Evolutionary conservation across 768 basidiomycete genomes (phyloP).

Genomic region (Daedaleopsis sinensis): DNA sequence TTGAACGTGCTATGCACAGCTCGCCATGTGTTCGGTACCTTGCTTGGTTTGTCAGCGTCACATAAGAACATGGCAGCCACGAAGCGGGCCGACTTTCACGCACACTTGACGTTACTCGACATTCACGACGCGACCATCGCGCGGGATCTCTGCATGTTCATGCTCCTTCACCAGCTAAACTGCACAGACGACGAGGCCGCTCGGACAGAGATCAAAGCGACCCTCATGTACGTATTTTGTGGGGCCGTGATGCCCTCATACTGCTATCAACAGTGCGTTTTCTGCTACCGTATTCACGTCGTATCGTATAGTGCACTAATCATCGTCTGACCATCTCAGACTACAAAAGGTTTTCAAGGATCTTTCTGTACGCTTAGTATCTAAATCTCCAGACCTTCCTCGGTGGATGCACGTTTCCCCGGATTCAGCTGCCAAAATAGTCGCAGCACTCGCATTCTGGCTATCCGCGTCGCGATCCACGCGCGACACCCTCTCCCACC

Average conservation of each 20-base stretch:
- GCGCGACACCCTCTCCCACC: not conserved
- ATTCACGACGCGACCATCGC: conserved; percentile 20
- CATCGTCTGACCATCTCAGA: not conserved
- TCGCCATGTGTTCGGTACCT: conserved; percentile 17
- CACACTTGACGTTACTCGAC: conserved; percentile 23
- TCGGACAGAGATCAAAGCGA: conserved; percentile 15
- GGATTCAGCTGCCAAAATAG: not conserved
- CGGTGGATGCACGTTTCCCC: conserved; percentile 19
- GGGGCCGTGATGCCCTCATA: conserved; percentile 5
- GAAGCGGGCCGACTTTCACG: conserved; percentile 1
- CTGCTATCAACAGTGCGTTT: not conserved
- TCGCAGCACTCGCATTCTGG: conserved; percentile 8
- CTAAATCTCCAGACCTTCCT: conserved; percentile 15
- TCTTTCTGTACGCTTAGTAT: conserved; percentile 1
- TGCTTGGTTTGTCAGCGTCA: conserved; percentile 9
- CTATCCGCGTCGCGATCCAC: not conserved
- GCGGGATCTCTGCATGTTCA: conserved; percentile 19
- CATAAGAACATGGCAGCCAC: conserved; percentile 1
- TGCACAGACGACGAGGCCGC: not conserved
- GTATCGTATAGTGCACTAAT: too few relatives aligned
- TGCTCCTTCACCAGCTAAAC: conserved; percentile 14
- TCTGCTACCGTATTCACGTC: not conserved
- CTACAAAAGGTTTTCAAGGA: not conserved
- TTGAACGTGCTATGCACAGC: not conserved
- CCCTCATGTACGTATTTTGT: conserved; percentile 6